Evolutionary conservation across 176 grass and related monocot species (phyloP).

Genomic region (Tuctoria greenei): DNA sequence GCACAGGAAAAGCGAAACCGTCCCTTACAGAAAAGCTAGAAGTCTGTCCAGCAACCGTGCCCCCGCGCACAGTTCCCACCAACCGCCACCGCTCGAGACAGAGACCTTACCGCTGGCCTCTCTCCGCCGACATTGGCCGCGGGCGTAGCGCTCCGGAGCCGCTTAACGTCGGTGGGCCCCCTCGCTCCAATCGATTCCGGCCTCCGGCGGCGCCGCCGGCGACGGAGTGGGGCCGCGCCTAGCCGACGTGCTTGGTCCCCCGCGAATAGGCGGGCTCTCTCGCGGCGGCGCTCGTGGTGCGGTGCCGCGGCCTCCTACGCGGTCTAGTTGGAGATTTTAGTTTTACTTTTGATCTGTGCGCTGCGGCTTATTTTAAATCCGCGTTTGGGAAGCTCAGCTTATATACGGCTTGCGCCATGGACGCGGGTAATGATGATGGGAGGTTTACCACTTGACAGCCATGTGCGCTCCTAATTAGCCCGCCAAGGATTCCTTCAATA

Average conservation of each 20-base stretch:
- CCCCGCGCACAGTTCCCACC: slow-evolving; percentile 37
- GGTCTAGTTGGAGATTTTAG: slow-evolving; percentile 24
- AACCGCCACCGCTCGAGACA: slow-evolving; percentile 47
- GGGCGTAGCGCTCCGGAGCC: slow-evolving; percentile 2
- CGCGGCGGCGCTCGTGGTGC: not conserved
- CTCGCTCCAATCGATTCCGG: not conserved
- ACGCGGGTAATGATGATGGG: not conserved
- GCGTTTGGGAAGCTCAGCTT: slow-evolving; percentile 1
- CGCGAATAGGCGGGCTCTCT: not conserved
- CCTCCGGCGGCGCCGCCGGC: slow-evolving; percentile 6
- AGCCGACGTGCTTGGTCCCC: slow-evolving; percentile 18
- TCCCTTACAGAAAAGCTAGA: slow-evolving; percentile 28
- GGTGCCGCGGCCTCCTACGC: slow-evolving; percentile 8
- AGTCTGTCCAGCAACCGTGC: slow-evolving; percentile 11
- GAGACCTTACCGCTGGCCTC: slow-evolving; percentile 43
- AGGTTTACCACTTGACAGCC: slow-evolving; percentile 23
- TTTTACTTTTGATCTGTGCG: slow-evolving; percentile 30
- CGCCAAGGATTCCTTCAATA: not conserved
- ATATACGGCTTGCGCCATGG: slow-evolving; percentile 37
- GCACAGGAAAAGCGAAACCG: slow-evolving; percentile 21
- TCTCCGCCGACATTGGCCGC: slow-evolving; percentile 40
- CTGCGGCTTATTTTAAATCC: slow-evolving; percentile 38
- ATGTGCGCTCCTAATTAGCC: not conserved
- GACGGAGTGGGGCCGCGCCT: not conserved
- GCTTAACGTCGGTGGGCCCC: slow-evolving; percentile 8